These are phyloP conservation scores for Pseudogymnoascus pannorum DNA, from an alignment of 2,329 filamentous ascomycete genomes.

Conservation along the genomic window DNA sequence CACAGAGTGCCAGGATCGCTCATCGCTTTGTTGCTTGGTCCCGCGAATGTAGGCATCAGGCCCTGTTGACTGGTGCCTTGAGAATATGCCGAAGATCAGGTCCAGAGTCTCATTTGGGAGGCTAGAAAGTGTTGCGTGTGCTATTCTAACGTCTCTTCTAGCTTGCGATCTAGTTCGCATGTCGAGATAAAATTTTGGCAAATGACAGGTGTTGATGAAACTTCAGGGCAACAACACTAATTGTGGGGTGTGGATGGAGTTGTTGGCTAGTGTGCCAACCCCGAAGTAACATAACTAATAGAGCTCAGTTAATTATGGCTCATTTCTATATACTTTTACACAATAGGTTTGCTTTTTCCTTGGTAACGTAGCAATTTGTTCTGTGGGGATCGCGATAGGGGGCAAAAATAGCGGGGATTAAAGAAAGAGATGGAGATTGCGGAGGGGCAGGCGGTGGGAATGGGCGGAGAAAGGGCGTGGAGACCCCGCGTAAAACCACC, in stretches of 20 bases:
- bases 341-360: too few species aligned
- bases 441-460: too few species aligned
- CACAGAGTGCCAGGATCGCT: not conserved
- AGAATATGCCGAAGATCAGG: not conserved
- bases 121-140: not conserved
- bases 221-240: not conserved
- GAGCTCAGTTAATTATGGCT: not conserved
- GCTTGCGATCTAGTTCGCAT: not conserved
- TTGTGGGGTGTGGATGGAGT: too few species aligned
- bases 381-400: too few species aligned
- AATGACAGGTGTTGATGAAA: not conserved
- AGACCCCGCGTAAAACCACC: too few species aligned
- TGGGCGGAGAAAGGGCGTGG: too few species aligned
- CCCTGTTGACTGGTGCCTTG: not conserved
- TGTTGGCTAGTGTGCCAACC: too few species aligned
- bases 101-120: not conserved
- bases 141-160: not conserved
- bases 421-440: too few species aligned
- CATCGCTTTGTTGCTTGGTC: not conserved
- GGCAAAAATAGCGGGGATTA: too few species aligned
- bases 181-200: not conserved
- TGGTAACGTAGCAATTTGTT: too few species aligned
- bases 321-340: not conserved
- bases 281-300: not conserved
- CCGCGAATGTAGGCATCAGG: not conserved